These are phyloP conservation scores for Tylopilus balloui DNA, from an alignment of 768 basidiomycete genomes.

Conservation along the genomic window DNA sequence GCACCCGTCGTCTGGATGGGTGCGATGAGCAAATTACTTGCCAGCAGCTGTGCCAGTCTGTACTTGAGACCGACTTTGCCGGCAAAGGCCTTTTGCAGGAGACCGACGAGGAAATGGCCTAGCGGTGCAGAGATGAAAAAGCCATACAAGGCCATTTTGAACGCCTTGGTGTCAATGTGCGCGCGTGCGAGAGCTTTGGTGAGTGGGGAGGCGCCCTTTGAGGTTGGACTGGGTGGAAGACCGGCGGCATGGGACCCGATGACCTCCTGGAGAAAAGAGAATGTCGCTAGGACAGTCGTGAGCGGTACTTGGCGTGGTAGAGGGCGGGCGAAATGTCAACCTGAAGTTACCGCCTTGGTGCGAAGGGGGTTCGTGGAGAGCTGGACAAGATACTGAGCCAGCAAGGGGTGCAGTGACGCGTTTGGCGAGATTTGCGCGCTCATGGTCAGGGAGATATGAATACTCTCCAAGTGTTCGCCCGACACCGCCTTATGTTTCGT, in stretches of 20 bases:
- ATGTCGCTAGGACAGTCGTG: conserved; percentile 33
- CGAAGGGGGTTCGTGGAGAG: conserved; percentile 67
- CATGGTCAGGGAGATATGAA: conserved; percentile 31
- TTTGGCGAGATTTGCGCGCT: conserved; percentile 26
- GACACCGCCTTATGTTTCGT: neutral
- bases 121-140: conserved; percentile 81
- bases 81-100: conserved; percentile 70
- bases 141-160: conserved; percentile 84
- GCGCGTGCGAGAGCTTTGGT: conserved; percentile 48
- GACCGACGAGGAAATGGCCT: conserved; percentile 66
- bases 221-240: conserved; percentile 44
- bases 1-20: conserved; percentile 69
- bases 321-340: conserved; percentile 31
- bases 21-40: conserved; percentile 70
- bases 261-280: conserved; percentile 76
- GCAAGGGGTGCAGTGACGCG: conserved; percentile 40
- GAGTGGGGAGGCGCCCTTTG: conserved; percentile 52
- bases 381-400: conserved; percentile 66
- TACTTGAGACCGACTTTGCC: conserved; percentile 63
- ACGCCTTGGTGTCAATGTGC: conserved; percentile 63
- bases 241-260: conserved; percentile 70
- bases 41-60: conserved; percentile 68
- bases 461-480: neutral
- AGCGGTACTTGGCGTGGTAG: neutral
- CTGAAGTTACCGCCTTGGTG: conserved; percentile 77